Evolutionary conservation across 140 eudicot species (phyloP), one percentile per base, ranked within the genome.

Genomic region (Bidens hawaiensis): DNA sequence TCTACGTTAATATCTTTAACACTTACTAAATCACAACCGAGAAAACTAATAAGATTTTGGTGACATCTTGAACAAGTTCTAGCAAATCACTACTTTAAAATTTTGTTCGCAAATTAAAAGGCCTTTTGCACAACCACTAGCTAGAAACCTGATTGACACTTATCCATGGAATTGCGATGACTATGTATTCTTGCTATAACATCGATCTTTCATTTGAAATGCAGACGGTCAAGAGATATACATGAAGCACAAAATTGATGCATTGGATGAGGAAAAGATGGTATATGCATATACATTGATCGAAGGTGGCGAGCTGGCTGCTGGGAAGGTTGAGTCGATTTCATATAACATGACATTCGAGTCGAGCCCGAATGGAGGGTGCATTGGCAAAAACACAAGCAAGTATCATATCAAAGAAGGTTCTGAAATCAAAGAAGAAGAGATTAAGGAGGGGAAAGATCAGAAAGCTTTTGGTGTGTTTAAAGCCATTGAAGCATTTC

Each of bases 401-500:
- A 78, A 68, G 18, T 82, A 79, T 71, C 60, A 64, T 49, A 43
- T 75, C 36, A 69, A 76, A 49, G 73, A 41, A 17, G 81, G 78
- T 13, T 59, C 54, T 45, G 65, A 54, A 38, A 60, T 74, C 63
- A 74, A 62, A 22, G 86, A 81, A 65, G 86, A 82, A 63, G 84
- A 82, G 12, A 57, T 82, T 62, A 79, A 76, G 47, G 75, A 60
- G 17, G 83, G 83, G 0, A 76, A 74, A 64, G 79, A n/a, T n/a
- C n/a, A 56, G 68, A 76, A 54, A 70, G 78, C 77, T 1, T 49
- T 31, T 31, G 81, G 79, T n/a, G 51, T 78, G 14, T 79, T 75
- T 65, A 72, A 82, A 53, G 82, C 79, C 34, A 68, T 85, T 52
- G 89, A 85, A 70, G 82, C 75, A n/a, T 80, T 79, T 48, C 94